These are phyloP conservation scores for Talaromyces proteolyticus DNA, from an alignment of 495 filamentous ascomycete species.

Conservation along the genomic window DNA sequence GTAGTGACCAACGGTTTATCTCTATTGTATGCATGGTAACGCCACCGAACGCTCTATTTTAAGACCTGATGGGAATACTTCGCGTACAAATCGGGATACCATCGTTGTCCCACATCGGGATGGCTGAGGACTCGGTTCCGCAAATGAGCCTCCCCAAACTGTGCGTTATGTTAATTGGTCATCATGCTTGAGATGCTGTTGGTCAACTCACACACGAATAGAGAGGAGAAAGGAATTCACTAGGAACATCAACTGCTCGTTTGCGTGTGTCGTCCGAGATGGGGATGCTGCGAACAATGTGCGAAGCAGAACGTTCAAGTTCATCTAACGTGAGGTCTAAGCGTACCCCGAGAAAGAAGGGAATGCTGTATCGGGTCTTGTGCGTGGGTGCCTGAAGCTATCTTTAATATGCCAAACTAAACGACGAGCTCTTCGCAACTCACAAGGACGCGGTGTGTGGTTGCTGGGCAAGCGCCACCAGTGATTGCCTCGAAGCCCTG, in stretches of 20 bases:
- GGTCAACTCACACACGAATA: constrained; percentile 31
- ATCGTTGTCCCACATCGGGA: constrained; percentile 78
- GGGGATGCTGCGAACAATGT: constrained; percentile 31
- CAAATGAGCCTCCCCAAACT: constrained; percentile 70
- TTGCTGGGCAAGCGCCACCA: constrained; percentile 79
- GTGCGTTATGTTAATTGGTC: not conserved
- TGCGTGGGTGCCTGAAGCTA: constrained; percentile 26
- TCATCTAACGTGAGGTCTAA: constrained; percentile 75
- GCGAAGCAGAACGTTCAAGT: constrained; percentile 26
- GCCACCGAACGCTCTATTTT: too few species aligned
- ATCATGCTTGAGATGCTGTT: too few species aligned
- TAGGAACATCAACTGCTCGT: constrained; percentile 33
- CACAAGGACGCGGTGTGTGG: constrained; percentile 73
- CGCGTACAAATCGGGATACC: constrained; percentile 65
- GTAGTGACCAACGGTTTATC: too few species aligned
- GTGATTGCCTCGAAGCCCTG: constrained; percentile 91
- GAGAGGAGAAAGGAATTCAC: constrained; percentile 35
- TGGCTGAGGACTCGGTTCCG: constrained; percentile 83
- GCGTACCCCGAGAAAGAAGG: constrained; percentile 89
- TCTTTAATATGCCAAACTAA: constrained; percentile 20
- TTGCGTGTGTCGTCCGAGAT: constrained; percentile 29
- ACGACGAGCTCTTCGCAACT: constrained; percentile 6
- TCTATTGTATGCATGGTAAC: too few species aligned
- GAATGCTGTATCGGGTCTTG: constrained; percentile 71
- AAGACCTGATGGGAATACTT: constrained; percentile 27